Evolutionary conservation across 139 green algal species (phyloP).

Genomic region (Helicosporidium sp.): DNA sequence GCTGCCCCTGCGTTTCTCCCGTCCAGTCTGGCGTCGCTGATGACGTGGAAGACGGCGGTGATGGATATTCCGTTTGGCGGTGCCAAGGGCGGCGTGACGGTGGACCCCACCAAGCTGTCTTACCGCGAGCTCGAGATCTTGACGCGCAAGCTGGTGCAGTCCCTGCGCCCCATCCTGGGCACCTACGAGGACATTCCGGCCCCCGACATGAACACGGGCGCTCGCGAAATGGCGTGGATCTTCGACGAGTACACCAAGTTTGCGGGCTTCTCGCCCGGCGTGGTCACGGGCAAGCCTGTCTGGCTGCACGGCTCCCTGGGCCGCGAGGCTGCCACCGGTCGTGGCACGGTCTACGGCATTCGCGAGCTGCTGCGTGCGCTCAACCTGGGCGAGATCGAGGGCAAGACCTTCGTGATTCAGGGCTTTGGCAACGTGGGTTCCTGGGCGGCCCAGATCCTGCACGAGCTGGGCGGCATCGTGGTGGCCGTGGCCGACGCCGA

Average conservation of each 20-base stretch:
- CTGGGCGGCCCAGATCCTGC: constrained; percentile 41
- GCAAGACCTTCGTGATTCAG: constrained; percentile 66
- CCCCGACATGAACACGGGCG: constrained; percentile 73
- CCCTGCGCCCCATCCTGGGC: constrained; percentile 65
- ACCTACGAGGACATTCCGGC: constrained; percentile 68
- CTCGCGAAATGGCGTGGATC: constrained; percentile 46
- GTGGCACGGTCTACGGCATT: constrained; percentile 57
- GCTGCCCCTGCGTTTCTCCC: too few species aligned
- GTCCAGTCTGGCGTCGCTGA: constrained; percentile 48
- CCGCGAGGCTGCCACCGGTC: constrained; percentile 62
- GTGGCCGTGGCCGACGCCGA: constrained; percentile 58
- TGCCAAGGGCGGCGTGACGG: constrained; percentile 60
- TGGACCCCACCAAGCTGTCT: constrained; percentile 41
- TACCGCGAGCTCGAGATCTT: constrained; percentile 69
- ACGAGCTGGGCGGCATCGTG: constrained; percentile 52
- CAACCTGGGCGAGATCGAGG: constrained; percentile 23
- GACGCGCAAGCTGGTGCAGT: constrained; percentile 75
- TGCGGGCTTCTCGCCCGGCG: constrained; percentile 54
- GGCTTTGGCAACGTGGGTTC: constrained; percentile 77
- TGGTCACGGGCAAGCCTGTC: constrained; percentile 73
- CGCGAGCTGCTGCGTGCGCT: constrained; percentile 30
- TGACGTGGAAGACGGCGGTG: constrained; percentile 91
- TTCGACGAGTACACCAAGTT: constrained; percentile 87
- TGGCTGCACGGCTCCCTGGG: constrained; percentile 67
- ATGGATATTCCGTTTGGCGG: constrained; percentile 90